Evolutionary conservation across 345 rosid species (phyloP), one percentile per base, ranked within the genome.

Genomic region (Laguncularia racemosa): DNA sequence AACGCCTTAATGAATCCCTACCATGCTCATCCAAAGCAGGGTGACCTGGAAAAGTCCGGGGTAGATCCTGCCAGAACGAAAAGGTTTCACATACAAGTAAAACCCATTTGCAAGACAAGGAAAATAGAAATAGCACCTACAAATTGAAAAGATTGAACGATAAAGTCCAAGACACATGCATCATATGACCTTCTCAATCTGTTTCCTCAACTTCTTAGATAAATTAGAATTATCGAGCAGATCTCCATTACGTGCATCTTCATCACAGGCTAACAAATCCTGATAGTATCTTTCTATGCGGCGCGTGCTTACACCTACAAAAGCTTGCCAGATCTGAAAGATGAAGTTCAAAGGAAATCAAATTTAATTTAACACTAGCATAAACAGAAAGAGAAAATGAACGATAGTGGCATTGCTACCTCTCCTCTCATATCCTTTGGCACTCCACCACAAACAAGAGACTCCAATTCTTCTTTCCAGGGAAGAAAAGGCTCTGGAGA

Each of bases 361-460:
- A 33, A 33, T 33, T 33, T n/a, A 48, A 17, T 47, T 49, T 19
- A 47, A 62, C 47, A 44, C 5, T 11, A 57, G 46, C 60, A 18
- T 16, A 6, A 14, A 19, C 60, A 4, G 38, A 20, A 28, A 28
- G 18, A 55, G 12, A 17, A 51, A 17, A 0, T 1, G 52, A 3
- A 53, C 16, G 13, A 70, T 55, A 50, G 59, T 53, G 72, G 57
- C 55, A 72, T 67, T 55, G 45, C 20, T 26, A 86, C 99, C 89
- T 93, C 97, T 47, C 97, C 99, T 70, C 97, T 79, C 16, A 93
- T 93, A 72, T 89, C 89, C 77, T 79, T 89, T 58, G 99, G 97
- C 38, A 93, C 84, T 68, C 99, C 99, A 65, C 91, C 89, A 70
- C 66, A 89, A 69, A 93, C 96, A 69, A 93, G 96, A 72, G 76